Evolutionary conservation across 768 basidiomycete genomes (phyloP).

Genomic region (Boletellus ananas): DNA sequence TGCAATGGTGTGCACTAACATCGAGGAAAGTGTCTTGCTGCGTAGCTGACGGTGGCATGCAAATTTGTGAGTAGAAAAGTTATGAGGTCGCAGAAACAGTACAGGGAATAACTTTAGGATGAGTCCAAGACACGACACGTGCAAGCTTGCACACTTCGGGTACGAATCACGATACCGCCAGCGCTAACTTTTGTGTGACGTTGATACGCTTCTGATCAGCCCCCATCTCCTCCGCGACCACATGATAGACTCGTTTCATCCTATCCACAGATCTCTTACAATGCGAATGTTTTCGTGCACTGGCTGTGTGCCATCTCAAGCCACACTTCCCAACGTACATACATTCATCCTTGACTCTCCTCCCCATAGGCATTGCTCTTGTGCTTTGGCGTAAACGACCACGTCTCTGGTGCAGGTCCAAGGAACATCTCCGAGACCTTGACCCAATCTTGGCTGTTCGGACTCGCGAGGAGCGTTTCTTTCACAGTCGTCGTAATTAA

Average conservation of each 20-base stretch:
- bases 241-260: too few relatives aligned
- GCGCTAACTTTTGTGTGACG: too few relatives aligned
- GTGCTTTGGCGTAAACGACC: constrained; percentile 90
- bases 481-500: background rate
- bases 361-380: constrained; percentile 78
- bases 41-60: background rate
- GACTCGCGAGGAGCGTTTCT: constrained; percentile 85
- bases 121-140: too few relatives aligned
- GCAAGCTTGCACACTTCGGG: too few relatives aligned
- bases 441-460: constrained; percentile 83
- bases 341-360: constrained; percentile 54
- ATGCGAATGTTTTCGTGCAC: too few relatives aligned
- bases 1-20: constrained; percentile 1
- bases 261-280: too few relatives aligned
- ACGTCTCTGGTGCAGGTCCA: constrained; percentile 78
- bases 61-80: background rate
- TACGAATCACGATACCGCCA: too few relatives aligned
- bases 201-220: background rate
- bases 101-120: too few relatives aligned
- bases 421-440: constrained; percentile 95
- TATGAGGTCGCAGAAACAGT: too few relatives aligned
- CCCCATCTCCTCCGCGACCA: too few relatives aligned
- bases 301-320: too few relatives aligned
- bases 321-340: background rate
- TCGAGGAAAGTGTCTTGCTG: constrained; percentile 6